Conservation (phyloP, 192 early-diverging fungal genomes). For the Mortierella antarctica region DNA sequence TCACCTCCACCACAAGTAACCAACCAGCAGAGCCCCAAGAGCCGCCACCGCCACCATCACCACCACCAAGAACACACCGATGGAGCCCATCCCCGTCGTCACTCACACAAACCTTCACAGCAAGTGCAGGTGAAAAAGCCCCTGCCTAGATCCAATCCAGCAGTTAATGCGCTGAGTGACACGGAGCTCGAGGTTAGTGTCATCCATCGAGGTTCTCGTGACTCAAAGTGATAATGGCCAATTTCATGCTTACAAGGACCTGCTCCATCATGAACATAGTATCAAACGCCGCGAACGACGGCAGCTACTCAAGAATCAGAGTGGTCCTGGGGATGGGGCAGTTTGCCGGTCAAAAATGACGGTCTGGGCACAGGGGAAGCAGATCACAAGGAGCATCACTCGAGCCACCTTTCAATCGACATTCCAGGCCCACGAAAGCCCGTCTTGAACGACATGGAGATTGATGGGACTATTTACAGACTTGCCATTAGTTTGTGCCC, state of each 20-base stretch:
- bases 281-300: slow-evolving; percentile 28
- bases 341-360: slow-evolving; percentile 65
- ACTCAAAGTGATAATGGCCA: not conserved
- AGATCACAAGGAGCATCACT: slow-evolving; percentile 3
- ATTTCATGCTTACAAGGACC: too few species aligned
- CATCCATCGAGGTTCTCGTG: not conserved
- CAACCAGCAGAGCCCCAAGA: not conserved
- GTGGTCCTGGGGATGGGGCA: slow-evolving; percentile 82
- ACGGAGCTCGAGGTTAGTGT: slow-evolving; percentile 63
- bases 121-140: not conserved
- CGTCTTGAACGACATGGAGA: slow-evolving; percentile 32
- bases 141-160: slow-evolving; percentile 6
- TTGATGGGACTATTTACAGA: slow-evolving; percentile 47
- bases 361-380: slow-evolving; percentile 17
- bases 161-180: slow-evolving; percentile 61
- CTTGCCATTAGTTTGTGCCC: slow-evolving; percentile 70
- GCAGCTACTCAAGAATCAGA: slow-evolving; percentile 32
- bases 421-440: slow-evolving; percentile 19
- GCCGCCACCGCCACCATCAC: slow-evolving; percentile 6
- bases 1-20: not conserved
- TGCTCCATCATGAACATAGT: slow-evolving; percentile 13
- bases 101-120: slow-evolving; percentile 10
- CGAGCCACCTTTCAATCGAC: slow-evolving; percentile 18
- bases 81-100: slow-evolving; percentile 5
- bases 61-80: not conserved